phyloP scores from a whole-genome alignment of 306 rosid species.

The Cucurbita argyrosperma region DNA sequence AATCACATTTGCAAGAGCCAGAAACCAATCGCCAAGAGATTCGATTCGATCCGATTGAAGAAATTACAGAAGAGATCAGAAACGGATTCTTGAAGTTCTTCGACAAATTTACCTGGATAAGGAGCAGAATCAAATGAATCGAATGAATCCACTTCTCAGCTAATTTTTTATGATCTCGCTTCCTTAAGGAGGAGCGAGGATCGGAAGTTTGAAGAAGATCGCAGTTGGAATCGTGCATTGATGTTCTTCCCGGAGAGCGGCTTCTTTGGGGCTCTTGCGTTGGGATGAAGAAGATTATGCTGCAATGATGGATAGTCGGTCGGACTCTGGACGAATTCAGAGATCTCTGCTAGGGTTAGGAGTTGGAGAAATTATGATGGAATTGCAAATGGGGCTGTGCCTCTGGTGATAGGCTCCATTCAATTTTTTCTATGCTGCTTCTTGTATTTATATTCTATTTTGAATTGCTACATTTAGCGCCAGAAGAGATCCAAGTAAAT shows the following conservation, averaged over 20 bases:
- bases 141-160: constrained; percentile 25
- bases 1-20: background rate
- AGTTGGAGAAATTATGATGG: background rate
- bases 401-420: background rate
- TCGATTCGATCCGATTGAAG: background rate
- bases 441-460: background rate
- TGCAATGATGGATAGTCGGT: constrained; percentile 10
- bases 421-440: background rate
- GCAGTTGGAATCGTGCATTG: background rate
- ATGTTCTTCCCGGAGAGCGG: constrained; percentile 18
- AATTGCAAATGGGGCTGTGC: background rate
- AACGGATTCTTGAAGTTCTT: background rate
- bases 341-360: constrained; percentile 19
- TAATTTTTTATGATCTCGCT: constrained; percentile 13
- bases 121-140: constrained; percentile 25
- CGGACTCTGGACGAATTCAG: constrained; percentile 25
- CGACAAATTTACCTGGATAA: constrained; percentile 26
- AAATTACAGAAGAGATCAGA: background rate
- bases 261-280: background rate
- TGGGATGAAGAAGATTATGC: constrained; percentile 1
- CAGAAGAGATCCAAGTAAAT: too few relatives aligned
- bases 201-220: constrained; percentile 25
- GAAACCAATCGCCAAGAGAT: background rate
- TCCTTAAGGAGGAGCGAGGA: constrained; percentile 6
- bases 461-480: background rate